Conservation (phyloP, 1,284 basidiomycete genomes). For the Pseudozyma thailandica region DNA sequence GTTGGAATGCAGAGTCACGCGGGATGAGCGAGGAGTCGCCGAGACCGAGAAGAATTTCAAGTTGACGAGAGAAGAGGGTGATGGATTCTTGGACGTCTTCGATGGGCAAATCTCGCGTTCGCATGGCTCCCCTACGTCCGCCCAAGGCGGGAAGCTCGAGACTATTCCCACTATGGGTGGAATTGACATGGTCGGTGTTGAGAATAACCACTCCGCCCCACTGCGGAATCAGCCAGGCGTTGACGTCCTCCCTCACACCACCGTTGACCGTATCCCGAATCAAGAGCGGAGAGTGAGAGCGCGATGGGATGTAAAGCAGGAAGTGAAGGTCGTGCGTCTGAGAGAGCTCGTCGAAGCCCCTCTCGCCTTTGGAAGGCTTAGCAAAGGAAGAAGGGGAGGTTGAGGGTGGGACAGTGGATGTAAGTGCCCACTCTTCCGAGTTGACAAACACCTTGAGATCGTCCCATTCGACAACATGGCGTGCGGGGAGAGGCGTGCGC, state of each 20-base stretch:
- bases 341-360: conserved; percentile 32
- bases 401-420: conserved; percentile 37
- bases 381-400: background rate
- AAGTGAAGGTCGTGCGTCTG: conserved; percentile 82
- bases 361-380: background rate
- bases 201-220: conserved; percentile 90
- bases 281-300: conserved; percentile 76
- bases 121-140: background rate
- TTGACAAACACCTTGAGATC: conserved; percentile 79
- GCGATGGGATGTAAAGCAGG: conserved; percentile 85
- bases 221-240: conserved; percentile 88
- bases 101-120: conserved; percentile 13
- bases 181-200: conserved; percentile 69
- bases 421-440: conserved; percentile 90
- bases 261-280: conserved; percentile 72
- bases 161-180: background rate
- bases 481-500: conserved; percentile 11
- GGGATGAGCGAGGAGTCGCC: background rate
- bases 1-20: background rate
- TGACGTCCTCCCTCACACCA: conserved; percentile 11
- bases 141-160: background rate
- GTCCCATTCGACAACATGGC: conserved; percentile 53
- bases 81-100: conserved; percentile 74
- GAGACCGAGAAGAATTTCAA: conserved; percentile 81
- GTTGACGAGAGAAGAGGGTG: conserved; percentile 78